Conservation (phyloP, 2,329 filamentous ascomycete genomes). For the Talaromyces amestolkiae region DNA sequence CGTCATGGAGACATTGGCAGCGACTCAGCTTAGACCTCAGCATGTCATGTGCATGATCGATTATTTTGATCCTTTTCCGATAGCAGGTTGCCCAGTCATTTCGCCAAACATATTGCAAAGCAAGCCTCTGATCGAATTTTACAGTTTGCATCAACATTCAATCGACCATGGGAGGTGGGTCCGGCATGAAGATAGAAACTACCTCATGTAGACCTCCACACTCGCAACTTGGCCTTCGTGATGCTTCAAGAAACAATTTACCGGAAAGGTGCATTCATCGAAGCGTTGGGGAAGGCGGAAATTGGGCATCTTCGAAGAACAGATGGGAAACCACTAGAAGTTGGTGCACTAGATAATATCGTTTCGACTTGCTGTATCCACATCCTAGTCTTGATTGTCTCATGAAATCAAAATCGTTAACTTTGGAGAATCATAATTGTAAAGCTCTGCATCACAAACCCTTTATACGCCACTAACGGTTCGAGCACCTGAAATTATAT, state of each 20-base stretch:
- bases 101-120: conserved; percentile 44
- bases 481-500: conserved; percentile 41
- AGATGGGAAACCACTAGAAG: conserved; percentile 26
- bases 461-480: conserved; percentile 37
- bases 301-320: conserved; percentile 25
- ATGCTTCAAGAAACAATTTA: conserved; percentile 21
- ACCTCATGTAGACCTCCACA: conserved; percentile 28
- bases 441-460: background rate
- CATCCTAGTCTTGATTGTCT: conserved; percentile 19
- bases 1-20: conserved; percentile 3
- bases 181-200: conserved; percentile 18
- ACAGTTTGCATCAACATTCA: conserved; percentile 39
- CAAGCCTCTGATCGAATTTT: conserved; percentile 40
- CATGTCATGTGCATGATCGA: background rate
- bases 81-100: conserved; percentile 30
- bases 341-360: conserved; percentile 27
- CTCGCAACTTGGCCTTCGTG: conserved; percentile 30
- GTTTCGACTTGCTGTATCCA: conserved; percentile 25
- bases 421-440: conserved; percentile 39
- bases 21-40: background rate
- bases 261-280: conserved; percentile 23
- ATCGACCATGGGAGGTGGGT: conserved; percentile 43
- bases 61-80: conserved; percentile 6
- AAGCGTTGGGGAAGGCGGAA: conserved; percentile 28
- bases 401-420: conserved; percentile 36